Conservation (phyloP, 257 asterid genomes). For the Galeopsis tetrahit region DNA sequence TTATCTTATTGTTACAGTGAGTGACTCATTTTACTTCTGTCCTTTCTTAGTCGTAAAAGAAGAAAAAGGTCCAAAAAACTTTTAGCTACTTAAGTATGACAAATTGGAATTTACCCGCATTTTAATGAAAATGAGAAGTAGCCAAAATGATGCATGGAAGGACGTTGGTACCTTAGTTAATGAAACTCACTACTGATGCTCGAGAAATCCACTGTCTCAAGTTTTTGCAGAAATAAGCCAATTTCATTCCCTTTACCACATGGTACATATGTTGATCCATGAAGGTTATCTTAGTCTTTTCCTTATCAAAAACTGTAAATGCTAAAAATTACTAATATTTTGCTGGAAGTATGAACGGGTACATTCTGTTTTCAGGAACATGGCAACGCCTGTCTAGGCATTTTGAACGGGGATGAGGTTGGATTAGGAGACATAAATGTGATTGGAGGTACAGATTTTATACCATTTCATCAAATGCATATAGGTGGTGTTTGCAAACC, state of each 20-base stretch:
- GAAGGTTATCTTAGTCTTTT: neutral
- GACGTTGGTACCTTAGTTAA: neutral
- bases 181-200: neutral
- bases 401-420: slow-evolving; percentile 77
- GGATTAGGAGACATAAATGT: slow-evolving; percentile 60
- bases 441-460: slow-evolving; percentile 70
- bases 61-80: neutral
- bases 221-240: neutral
- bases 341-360: slow-evolving; percentile 11
- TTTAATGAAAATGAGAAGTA: neutral
- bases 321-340: neutral
- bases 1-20: slow-evolving; percentile 77
- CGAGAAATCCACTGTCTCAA: neutral
- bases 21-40: slow-evolving; percentile 23
- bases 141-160: neutral
- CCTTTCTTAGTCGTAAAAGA: neutral
- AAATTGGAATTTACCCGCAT: neutral
- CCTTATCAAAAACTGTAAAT: neutral
- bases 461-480: neutral
- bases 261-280: neutral
- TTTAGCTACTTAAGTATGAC: neutral
- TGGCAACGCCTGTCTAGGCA: slow-evolving; percentile 88
- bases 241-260: neutral
- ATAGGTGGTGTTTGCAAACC: no score
- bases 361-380: slow-evolving; percentile 53